These are phyloP conservation scores for Hyparrhenia diplandra DNA, from an alignment of 176 grass and related monocot genomes.

Conservation along the genomic window DNA sequence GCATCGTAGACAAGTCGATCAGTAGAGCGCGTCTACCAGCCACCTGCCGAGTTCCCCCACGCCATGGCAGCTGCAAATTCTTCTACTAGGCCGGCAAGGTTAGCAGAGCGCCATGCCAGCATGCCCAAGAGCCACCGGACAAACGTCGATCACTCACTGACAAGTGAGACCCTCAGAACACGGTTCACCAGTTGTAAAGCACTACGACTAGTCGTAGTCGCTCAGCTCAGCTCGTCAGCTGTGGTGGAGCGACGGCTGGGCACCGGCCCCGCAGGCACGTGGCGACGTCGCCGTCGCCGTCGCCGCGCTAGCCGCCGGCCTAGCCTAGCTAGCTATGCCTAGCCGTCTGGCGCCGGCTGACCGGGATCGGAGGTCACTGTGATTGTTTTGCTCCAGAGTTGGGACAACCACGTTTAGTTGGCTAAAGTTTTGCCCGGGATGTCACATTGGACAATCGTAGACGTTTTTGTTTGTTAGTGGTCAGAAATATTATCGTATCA, in stretches of 20 bases:
- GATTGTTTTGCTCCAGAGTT: no score
- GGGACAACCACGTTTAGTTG: no score
- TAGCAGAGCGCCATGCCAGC: neutral
- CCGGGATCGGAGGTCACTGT: neutral
- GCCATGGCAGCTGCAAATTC: neutral
- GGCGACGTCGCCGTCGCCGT: neutral
- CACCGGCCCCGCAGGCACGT: constrained; percentile 12
- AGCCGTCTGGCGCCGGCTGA: neutral
- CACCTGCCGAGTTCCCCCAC: no score
- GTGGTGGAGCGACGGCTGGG: neutral
- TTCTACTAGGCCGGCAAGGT: neutral
- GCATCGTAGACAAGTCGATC: neutral
- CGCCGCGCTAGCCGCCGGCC: neutral
- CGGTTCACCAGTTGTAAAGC: constrained; percentile 9
- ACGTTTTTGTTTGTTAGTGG: no score
- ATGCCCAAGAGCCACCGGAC: neutral
- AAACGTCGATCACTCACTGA: neutral
- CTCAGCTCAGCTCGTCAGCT: neutral
- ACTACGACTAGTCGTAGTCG: neutral
- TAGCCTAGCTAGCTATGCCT: neutral
- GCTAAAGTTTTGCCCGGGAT: no score
- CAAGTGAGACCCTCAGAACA: neutral
- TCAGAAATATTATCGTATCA: no score
- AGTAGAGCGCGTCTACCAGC: no score
- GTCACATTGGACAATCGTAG: no score